Percentiles rank a stretch among this genome's conserved stretches.
These are phyloP conservation scores for Vitis hybrid DNA, from an alignment of 177 flowering plant species.

Conservation along the genomic window DNA sequence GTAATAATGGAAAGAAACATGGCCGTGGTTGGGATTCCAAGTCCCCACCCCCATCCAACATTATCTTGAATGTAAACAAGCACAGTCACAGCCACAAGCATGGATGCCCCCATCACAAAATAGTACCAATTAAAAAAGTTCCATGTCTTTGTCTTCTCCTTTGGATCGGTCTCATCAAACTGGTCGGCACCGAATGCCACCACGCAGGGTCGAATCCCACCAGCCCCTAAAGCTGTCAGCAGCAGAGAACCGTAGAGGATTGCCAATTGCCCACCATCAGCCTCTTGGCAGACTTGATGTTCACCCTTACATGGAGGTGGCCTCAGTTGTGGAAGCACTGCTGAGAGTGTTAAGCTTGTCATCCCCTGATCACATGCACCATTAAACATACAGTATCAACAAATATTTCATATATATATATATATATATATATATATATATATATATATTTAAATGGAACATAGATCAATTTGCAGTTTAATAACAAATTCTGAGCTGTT, in stretches of 20 bases:
- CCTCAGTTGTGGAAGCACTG: slow-evolving; percentile 65
- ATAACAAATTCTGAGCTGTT: background rate
- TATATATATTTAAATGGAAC: background rate
- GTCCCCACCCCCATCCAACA: slow-evolving; percentile 96
- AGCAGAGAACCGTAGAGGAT: slow-evolving; percentile 67
- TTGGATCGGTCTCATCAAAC: slow-evolving; percentile 70
- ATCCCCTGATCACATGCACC: slow-evolving; percentile 53
- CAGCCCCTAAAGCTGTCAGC: slow-evolving; percentile 75
- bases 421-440: background rate
- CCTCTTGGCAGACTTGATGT: slow-evolving; percentile 50
- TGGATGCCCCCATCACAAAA: slow-evolving; percentile 80
- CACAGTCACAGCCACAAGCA: slow-evolving; percentile 82
- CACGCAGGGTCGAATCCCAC: slow-evolving; percentile 93
- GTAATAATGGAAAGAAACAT: slow-evolving; percentile 69
- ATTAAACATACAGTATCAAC: background rate
- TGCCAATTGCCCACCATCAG: slow-evolving; percentile 55
- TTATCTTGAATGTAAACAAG: slow-evolving; percentile 88
- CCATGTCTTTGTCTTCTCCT: slow-evolving; percentile 63
- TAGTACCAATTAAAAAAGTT: slow-evolving; percentile 97
- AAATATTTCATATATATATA: background rate
- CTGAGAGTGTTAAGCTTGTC: slow-evolving; percentile 72
- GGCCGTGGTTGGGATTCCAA: slow-evolving; percentile 70
- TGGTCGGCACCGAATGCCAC: slow-evolving; percentile 97
- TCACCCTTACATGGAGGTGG: slow-evolving; percentile 64
- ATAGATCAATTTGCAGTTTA: background rate